Evolutionary conservation across 192 early-diverging fungal species (phyloP).

Genomic region (Coemansia sp.): DNA sequence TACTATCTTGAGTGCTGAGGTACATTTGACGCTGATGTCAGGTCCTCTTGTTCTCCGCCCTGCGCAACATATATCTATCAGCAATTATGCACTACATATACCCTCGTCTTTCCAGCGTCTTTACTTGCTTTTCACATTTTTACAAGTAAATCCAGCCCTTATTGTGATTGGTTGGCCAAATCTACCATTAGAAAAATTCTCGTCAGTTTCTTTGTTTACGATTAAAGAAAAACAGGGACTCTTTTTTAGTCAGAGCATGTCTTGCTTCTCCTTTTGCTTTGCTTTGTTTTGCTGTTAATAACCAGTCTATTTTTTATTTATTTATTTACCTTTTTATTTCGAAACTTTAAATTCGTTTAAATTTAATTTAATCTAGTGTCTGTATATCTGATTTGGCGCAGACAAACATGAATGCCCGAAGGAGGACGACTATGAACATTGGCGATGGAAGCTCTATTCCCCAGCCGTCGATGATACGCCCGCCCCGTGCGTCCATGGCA

Average conservation of each 20-base stretch:
- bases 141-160: neutral
- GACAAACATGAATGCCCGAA: conserved; percentile 31
- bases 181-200: neutral
- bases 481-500: conserved; percentile 49
- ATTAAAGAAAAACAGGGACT: neutral
- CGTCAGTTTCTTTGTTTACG: neutral
- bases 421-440: conserved; percentile 53
- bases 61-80: no score
- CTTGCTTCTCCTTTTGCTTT: neutral
- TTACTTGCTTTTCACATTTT: neutral
- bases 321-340: conserved; percentile 2
- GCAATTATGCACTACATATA: no score
- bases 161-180: neutral
- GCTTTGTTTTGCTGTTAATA: neutral
- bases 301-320: no score
- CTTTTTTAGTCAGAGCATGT: neutral
- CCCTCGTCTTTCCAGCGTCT: no score
- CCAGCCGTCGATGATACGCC: conserved; percentile 47
- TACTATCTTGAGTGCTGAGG: no score
- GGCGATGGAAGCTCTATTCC: conserved; percentile 49
- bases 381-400: neutral
- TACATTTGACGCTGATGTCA: no score
- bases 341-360: no score
- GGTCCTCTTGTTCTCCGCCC: no score
- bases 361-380: neutral